Percentiles rank a stretch among this genome's conserved stretches.
These are phyloP conservation scores for Monosporozyma servazzii DNA, from an alignment of 805 yeast species.

Conservation along the genomic window DNA sequence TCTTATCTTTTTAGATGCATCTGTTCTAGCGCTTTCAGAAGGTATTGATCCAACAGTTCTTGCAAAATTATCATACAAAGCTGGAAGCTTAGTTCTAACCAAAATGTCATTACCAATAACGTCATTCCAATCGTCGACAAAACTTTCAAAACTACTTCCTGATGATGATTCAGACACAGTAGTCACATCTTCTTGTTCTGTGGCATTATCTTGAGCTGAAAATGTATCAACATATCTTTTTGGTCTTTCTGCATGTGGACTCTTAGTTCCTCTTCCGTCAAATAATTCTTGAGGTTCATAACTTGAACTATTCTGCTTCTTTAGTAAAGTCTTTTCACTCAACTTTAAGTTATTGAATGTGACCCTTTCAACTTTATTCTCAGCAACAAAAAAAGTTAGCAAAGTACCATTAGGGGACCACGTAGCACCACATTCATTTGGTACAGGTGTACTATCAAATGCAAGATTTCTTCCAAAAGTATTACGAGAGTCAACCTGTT, in stretches of 20 bases:
- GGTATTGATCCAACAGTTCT: conserved; percentile 20
- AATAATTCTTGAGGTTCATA: conserved; percentile 1
- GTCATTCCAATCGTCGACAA: conserved; percentile 62
- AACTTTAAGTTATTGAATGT: conserved; percentile 27
- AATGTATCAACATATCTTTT: conserved; percentile 29
- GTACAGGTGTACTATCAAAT: conserved; percentile 79
- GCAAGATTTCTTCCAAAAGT: conserved; percentile 18
- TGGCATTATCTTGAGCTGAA: conserved; percentile 5
- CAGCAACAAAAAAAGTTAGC: conserved; percentile 72
- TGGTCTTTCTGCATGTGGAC: conserved; percentile 14
- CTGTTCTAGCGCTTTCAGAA: conserved; percentile 21
- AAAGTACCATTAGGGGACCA: conserved; percentile 77
- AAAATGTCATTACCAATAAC: conserved; percentile 48
- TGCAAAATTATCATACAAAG: conserved; percentile 28
- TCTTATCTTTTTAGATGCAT: conserved; percentile 27
- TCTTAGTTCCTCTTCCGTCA: conserved; percentile 4
- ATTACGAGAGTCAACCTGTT: conserved; percentile 3
- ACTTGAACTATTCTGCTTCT: conserved; percentile 5
- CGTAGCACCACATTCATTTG: conserved; percentile 86
- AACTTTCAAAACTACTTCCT: conserved; percentile 42
- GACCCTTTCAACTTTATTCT: conserved; percentile 34
- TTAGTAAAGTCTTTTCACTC: conserved; percentile 21
- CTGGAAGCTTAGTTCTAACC: conserved; percentile 43
- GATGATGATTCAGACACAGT: conserved; percentile 21
- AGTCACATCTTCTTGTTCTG: conserved; percentile 10